phyloP scores from a whole-genome alignment of 148 eudicot genomes.

The Selenicereus undatus region DNA sequence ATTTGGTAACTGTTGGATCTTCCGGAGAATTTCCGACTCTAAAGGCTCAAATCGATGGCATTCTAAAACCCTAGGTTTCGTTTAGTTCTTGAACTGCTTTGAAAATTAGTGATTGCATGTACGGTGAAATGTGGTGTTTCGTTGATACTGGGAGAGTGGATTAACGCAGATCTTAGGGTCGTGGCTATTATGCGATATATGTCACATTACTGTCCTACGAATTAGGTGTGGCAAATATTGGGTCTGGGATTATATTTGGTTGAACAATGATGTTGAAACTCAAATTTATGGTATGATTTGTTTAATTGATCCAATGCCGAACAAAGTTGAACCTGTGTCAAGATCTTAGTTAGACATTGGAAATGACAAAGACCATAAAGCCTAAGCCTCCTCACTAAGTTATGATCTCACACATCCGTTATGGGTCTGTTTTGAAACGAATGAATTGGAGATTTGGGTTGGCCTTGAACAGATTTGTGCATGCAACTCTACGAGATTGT shows the following conservation, averaged over 20 bases:
- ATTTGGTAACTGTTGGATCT: neutral
- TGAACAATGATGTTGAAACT: neutral
- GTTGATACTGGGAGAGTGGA: too few relatives aligned
- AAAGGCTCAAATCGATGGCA: neutral
- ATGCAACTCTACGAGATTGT: neutral
- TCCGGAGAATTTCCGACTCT: neutral
- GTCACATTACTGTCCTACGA: neutral
- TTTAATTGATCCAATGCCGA: neutral
- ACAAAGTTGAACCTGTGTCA: neutral
- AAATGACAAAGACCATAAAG: neutral
- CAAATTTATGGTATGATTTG: neutral
- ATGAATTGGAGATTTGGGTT: neutral
- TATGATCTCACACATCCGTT: neutral
- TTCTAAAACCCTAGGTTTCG: neutral
- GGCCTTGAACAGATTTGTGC: neutral
- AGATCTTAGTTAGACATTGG: neutral
- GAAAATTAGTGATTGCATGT: neutral
- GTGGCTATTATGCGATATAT: neutral
- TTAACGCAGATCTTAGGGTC: neutral
- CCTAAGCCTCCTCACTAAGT: neutral
- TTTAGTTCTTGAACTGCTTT: neutral
- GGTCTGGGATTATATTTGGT: neutral
- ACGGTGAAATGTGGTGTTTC: neutral
- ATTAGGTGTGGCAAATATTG: neutral
- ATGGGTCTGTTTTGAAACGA: neutral